These are phyloP conservation scores for Hericium alpestre DNA, from an alignment of 768 basidiomycete genomes.

Conservation along the genomic window DNA sequence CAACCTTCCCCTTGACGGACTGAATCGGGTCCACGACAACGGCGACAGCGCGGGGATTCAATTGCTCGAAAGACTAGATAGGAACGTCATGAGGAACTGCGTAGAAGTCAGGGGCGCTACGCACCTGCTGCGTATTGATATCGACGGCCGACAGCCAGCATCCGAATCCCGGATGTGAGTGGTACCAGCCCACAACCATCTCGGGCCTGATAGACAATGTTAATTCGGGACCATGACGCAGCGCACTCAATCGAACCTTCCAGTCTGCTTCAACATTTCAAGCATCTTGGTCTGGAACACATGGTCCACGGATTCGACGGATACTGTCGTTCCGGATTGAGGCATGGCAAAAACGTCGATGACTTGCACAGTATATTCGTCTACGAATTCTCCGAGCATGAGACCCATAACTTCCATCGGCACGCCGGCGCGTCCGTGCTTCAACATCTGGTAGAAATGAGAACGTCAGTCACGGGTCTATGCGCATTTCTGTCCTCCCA, in stretches of 20 bases:
- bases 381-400: conserved; percentile 96
- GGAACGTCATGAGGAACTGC: not conserved
- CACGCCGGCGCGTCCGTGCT: conserved; percentile 96
- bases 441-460: conserved; percentile 71
- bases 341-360: conserved; percentile 99
- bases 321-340: conserved; percentile 93
- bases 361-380: conserved; percentile 91
- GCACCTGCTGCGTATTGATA: conserved; percentile 95
- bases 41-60: conserved; percentile 87
- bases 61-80: conserved; percentile 85
- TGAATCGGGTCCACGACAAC: conserved; percentile 98
- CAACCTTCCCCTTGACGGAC: conserved; percentile 97
- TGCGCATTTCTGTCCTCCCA: conserved; percentile 10
- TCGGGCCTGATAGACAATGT: conserved; percentile 51
- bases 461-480: not conserved
- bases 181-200: conserved; percentile 99
- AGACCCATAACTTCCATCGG: conserved; percentile 99
- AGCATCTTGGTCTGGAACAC: conserved; percentile 98
- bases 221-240: not conserved
- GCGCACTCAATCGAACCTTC: conserved; percentile 49
- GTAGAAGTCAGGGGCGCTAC: conserved; percentile 11
- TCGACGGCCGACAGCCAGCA: conserved; percentile 99
- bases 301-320: conserved; percentile 96
- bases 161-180: conserved; percentile 98
- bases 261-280: conserved; percentile 99